Evolutionary conservation across 2,329 filamentous ascomycete genomes (phyloP).

Genomic region (Raffaelea deltoideospora): DNA sequence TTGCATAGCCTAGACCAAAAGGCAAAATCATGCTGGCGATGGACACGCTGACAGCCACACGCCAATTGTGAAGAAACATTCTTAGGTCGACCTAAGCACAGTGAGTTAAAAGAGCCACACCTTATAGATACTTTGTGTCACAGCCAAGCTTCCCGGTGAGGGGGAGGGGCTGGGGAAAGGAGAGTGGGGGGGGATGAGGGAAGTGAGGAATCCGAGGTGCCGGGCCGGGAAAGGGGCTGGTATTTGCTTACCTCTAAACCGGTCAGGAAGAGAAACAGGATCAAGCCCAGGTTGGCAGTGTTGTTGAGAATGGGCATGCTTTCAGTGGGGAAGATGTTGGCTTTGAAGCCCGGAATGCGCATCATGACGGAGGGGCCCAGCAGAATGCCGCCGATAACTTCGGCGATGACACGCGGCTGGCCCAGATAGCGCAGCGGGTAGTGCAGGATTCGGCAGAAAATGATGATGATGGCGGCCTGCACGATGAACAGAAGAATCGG

Average conservation of each 20-base stretch:
- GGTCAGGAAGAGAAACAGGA: constrained; percentile 77
- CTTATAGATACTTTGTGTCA: too few relatives aligned
- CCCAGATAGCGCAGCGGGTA: constrained; percentile 55
- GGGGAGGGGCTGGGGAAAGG: too few relatives aligned
- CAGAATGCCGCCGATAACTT: constrained; percentile 65
- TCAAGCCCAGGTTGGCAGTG: constrained; percentile 69
- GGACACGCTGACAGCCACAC: constrained; percentile 61
- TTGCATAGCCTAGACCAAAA: constrained; percentile 66
- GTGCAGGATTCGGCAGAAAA: constrained; percentile 58
- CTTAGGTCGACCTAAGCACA: constrained; percentile 54
- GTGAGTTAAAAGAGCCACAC: too few relatives aligned
- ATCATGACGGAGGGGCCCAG: constrained; percentile 82
- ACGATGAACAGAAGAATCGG: constrained; percentile 58
- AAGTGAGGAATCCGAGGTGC: background rate
- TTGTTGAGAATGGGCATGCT: constrained; percentile 64
- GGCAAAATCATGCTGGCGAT: constrained; percentile 67
- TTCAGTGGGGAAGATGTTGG: constrained; percentile 58
- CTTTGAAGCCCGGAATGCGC: constrained; percentile 63
- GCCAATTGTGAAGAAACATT: constrained; percentile 67
- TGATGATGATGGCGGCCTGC: constrained; percentile 50
- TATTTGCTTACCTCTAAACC: constrained; percentile 58
- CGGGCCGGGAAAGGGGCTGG: background rate
- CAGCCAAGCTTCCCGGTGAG: too few relatives aligned
- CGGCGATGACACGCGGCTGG: constrained; percentile 56
- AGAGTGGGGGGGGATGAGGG: too few relatives aligned